A percentile compares a stretch with the other conserved stretches of the same genome.
These are phyloP conservation scores for Leccinum boreale DNA, from an alignment of 768 basidiomycete genomes.

Conservation along the genomic window DNA sequence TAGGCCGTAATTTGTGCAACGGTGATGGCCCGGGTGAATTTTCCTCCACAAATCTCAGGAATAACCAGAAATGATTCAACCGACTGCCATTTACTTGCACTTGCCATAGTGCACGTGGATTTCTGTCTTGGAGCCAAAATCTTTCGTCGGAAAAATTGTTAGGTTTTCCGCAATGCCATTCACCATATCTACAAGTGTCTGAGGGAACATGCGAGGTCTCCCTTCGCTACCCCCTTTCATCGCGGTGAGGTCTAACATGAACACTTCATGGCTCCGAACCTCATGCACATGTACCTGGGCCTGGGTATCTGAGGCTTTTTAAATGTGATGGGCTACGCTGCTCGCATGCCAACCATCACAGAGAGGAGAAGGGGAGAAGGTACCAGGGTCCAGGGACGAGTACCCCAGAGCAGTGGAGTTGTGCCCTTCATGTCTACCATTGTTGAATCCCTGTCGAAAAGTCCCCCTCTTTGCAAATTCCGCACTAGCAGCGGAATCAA, in stretches of 20 bases:
- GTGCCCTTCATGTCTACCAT: neutral
- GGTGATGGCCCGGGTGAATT: neutral
- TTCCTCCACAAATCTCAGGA: neutral
- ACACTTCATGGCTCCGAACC: neutral
- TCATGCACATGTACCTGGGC: neutral
- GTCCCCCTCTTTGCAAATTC: neutral
- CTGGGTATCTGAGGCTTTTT: neutral
- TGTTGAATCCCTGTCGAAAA: neutral
- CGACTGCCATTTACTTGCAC: neutral
- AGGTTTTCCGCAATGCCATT: neutral
- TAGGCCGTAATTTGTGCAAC: neutral
- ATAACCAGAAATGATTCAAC: neutral
- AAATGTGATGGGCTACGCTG: neutral
- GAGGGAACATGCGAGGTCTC: neutral
- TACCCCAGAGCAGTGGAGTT: neutral
- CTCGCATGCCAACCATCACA: neutral
- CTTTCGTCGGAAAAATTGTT: neutral
- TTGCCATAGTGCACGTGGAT: neutral
- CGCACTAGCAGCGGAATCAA: conserved; percentile 1
- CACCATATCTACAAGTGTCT: neutral
- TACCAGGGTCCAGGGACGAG: neutral
- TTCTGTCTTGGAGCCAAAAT: neutral
- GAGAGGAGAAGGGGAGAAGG: neutral
- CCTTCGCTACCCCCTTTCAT: neutral
- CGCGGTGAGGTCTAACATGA: neutral